Base-by-base conservation (phyloP, 2,329 filamentous ascomycete species). In the Beauveria brongniartii region DNA sequence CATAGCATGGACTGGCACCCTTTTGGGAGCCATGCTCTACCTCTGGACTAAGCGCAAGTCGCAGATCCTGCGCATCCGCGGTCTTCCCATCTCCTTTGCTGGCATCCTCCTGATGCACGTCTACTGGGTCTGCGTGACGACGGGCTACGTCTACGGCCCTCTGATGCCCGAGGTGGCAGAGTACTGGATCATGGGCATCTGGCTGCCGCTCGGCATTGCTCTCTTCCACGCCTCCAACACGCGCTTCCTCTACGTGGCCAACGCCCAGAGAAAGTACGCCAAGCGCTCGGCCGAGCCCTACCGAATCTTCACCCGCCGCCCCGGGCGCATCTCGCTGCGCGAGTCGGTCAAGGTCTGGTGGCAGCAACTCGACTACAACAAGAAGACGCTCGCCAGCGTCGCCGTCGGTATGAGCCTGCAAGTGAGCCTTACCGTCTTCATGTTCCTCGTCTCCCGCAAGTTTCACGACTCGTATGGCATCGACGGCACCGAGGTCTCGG, bases 181-280 rank as follows among this genome's bases (percentile, higher is more conserved):
- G 70, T 89, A 79, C 69, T 89, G 85, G 83, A 78, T 86, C 70
- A 89, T 89, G 86, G 80, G 82, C 63, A 76, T 84, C 60, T 86
- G 83, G 69, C 74, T 88, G 3, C 86, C 86, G 12, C 80, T 84
- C 53, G 85, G 86, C 26, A 83, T 89, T 59, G 85, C 83, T 8
- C 72, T 89, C 5, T 88, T 88, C 68, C 85, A 88, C 67, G 85
- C 83, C 24, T 81, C 82, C 63, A 86, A 87, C 68, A 80, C 77
- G 66, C 82, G 83, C 60, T 83, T 88, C 58, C 77, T 86, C 20
- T 75, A 85, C 64, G 76, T 86, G 59, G 83, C 83, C 55, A 78
- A 78, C 64, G 75, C 78, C 28, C 84, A 87, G 69, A 77, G 74
- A 64, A 77, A 77, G 56, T 73, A 74, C 34, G 69, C 73, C 44